These are phyloP conservation scores for Daedaleopsis nitida DNA, from an alignment of 768 basidiomycete genomes.

Conservation along the genomic window DNA sequence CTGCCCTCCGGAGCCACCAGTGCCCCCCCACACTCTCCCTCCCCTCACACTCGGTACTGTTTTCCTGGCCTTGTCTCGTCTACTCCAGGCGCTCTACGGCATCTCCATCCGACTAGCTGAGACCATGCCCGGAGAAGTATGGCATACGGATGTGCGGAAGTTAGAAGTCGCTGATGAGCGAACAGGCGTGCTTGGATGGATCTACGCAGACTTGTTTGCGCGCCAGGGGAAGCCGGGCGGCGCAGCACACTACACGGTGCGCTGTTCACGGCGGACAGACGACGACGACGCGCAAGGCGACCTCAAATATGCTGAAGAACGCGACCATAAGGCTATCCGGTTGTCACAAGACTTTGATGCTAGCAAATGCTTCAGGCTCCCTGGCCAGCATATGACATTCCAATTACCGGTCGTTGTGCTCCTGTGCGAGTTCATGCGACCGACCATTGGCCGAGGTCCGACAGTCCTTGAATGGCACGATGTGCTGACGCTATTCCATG, in stretches of 20 bases:
- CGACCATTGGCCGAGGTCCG: constrained; percentile 60
- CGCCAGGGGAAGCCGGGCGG: constrained; percentile 84
- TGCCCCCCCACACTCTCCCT: constrained; percentile 72
- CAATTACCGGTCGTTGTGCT: constrained; percentile 93
- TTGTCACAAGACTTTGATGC: constrained; percentile 65
- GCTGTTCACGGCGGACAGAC: constrained; percentile 90
- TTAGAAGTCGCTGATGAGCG: constrained; percentile 91
- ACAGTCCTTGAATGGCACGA: constrained; percentile 90
- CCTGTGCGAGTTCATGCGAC: constrained; percentile 80
- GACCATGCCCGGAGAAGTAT: constrained; percentile 76
- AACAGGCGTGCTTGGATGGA: constrained; percentile 86
- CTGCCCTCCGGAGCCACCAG: constrained; percentile 76
- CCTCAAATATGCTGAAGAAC: constrained; percentile 44
- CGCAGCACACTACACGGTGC: constrained; percentile 96
- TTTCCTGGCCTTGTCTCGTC: constrained; percentile 86
- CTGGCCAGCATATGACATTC: constrained; percentile 67
- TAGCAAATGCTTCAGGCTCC: constrained; percentile 58
- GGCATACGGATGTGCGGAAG: constrained; percentile 88
- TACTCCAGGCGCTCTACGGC: constrained; percentile 88
- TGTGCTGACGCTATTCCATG: constrained; percentile 93
- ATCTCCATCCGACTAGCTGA: constrained; percentile 75
- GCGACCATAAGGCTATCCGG: constrained; percentile 26
- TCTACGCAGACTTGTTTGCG: constrained; percentile 91
- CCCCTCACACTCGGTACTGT: constrained; percentile 87
- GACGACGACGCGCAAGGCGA: constrained; percentile 84